Evolutionary conservation across 441 rosid genomes (phyloP), one percentile per base, ranked within the genome.

Genomic region (Dalechampia spathulata): DNA sequence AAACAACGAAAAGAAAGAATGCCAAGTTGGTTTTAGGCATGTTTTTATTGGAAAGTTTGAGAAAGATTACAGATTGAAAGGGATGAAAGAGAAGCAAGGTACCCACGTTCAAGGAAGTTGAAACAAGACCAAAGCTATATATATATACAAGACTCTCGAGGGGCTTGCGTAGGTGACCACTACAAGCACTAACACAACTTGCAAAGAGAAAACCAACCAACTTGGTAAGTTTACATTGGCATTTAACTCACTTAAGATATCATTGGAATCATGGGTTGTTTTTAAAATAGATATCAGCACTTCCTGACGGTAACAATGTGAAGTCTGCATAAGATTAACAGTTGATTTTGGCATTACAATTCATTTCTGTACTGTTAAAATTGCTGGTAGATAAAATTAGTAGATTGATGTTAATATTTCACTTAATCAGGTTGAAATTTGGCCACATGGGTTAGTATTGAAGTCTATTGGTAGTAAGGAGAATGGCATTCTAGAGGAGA

Each of bases 71-170:
- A 26, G 44, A 27, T 22, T n/a, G 39, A 4, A 2, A 15, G 22
- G 44, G 52, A 9, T 32, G 7, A 41, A 34, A 22, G 17, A 39
- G 65, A 44, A 19, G 63, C 38, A 69, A 60, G 56, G 58, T 39
- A 48, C 71, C 75, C 75, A 62, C 71, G 58, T 58, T 53, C 47
- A 21, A 25, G 54, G 53, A 56, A 30, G 34, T 30, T 30, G 34
- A 3, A 30, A 30, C 8, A 8, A 30, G 34, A 65, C 32, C 56
- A 52, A 43, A 13, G 57, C 52, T 37, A 26, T 53, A 30, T 20
- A 9, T n/a, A 4, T 6, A 4, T 43, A 11, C 1, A 14, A 15
- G 20, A 36, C 22, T 23, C 12, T 19, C n/a, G 23, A 9, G 11
- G 10, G 13, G 27, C 22, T 2, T 30, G 17, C 1, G 55, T 30